Base-by-base conservation (phyloP, 1,139 yeast species). In the Meyerozyma carpophila region DNA sequence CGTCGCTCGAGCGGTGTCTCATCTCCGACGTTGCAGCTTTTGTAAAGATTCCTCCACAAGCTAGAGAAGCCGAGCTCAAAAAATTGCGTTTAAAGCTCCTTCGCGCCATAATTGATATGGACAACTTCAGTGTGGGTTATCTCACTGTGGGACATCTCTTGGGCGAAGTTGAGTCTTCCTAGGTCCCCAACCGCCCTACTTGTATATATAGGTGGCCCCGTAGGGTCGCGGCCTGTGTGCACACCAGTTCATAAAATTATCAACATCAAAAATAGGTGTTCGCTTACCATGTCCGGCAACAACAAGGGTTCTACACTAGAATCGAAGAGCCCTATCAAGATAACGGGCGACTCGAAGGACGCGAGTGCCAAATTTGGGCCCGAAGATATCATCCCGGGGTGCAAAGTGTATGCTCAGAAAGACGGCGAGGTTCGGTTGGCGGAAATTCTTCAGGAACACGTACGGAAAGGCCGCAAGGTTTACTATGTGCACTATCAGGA, bases 401-500 rank as follows among this genome's bases (percentile, higher is more conserved):
- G 93, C 59, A 90, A 88, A 61, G 84, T 88, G 16, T 84, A 74
- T 64, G 95, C 86, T 3, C 73, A 73, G 47, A 90, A 93, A 58
- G 96, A 90, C 56, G 89, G 82, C 25, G 90, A 84, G 50, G 76
- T 74, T 48, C 72, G 97, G 47, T 62, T 82, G 38, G 97, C 98
- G 1, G 98, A 93, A 59, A 80, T 93, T 37, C 70, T 94, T 41
- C 91, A 93, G 32, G 77, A 81, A 42, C 91, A 87, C 52, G 64
- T 77, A 41, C 80, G 88, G 55, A 85, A 89, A 60, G 90, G 93
- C 6, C 79, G 84, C 46, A 79, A 82, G 32, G 88, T 80, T 49
- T 91, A 84, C 62, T 93, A 94, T 62, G 97, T 93, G 25, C 99
- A 93, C 64, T 93, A 90, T 64, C 89, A 82, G 46, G 96, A 91